phyloP scores from a whole-genome alignment of 257 asterid genomes.

The Lycium ferocissimum region DNA sequence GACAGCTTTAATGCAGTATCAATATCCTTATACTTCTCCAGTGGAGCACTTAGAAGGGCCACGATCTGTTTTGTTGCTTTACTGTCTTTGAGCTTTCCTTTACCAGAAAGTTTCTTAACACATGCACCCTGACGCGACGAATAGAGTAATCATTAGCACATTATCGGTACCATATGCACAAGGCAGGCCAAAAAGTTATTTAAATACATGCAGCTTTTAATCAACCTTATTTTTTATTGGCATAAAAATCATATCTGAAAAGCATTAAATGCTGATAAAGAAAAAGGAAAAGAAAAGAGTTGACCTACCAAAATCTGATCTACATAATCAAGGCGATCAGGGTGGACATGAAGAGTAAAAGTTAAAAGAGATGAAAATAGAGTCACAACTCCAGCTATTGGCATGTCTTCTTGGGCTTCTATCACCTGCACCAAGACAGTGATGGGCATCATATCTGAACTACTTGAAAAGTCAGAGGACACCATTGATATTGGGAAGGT shows the following conservation, averaged over 20 bases:
- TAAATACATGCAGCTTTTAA: slow-evolving; percentile 6
- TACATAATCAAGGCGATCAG: slow-evolving; percentile 94
- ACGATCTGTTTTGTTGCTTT: slow-evolving; percentile 91
- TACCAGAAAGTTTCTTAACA: slow-evolving; percentile 78
- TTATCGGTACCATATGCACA: slow-evolving; percentile 13
- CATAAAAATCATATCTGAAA: background rate
- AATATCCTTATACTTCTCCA: slow-evolving; percentile 91
- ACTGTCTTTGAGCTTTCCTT: slow-evolving; percentile 83
- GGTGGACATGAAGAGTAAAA: slow-evolving; percentile 95
- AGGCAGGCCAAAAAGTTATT: background rate
- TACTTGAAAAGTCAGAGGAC: slow-evolving; percentile 14
- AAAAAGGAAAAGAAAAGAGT: background rate
- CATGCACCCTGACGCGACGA: slow-evolving; percentile 81
- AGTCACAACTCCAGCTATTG: slow-evolving; percentile 83
- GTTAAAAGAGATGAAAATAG: slow-evolving; percentile 91
- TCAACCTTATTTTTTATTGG: background rate
- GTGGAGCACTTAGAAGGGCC: slow-evolving; percentile 97
- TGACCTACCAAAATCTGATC: slow-evolving; percentile 90
- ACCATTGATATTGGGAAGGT: background rate
- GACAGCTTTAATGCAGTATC: slow-evolving; percentile 92
- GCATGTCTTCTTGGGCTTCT: slow-evolving; percentile 94
- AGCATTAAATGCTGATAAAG: background rate
- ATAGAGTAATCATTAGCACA: background rate
- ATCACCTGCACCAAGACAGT: slow-evolving; percentile 77
- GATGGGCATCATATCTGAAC: slow-evolving; percentile 24